Evolutionary conservation across 805 yeast species (phyloP), one percentile per base, ranked within the genome.

Genomic region (Lipomyces spencermartinsiae): DNA sequence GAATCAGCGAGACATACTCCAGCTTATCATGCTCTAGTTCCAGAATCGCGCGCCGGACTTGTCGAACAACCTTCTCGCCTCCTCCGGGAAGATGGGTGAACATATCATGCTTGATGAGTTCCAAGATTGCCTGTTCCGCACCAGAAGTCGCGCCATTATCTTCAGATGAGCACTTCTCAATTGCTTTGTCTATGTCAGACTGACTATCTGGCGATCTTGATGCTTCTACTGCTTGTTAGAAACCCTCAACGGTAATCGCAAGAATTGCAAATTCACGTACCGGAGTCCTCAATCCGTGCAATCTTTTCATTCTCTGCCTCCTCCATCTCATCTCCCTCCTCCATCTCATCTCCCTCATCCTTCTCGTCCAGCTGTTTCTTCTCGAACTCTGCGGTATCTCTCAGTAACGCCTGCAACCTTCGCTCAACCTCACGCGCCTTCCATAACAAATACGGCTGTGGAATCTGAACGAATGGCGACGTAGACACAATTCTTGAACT

Each of bases 391-490:
- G 31, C 61, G 19, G 60, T 60, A 0, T 71, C 69, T 65, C 58
- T 74, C 33, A 65, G 69, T 62, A 83, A 79, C 0, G 74, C 75
- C 8, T 76, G 64, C 68, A 69, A 37, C 14, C 69, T 22, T 22
- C 65, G 55, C 51, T 89, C 91, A 0, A 89, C 76, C 14, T 80
- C 80, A 58, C 92, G 80, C 0, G 89, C 87, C 69, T 83, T 83
- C 43, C 78, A 76, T 57, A 91, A 79, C 10, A 89, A 81, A 62
- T 84, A 82, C 0, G 99, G 99, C 2, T 86, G 79, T 0, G 88
- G 86, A 74, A 91, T 90, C 22, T 84, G 82, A 0, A 93, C 93
- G 62, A 93, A 86, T 0, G 99, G 98, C 1, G 98, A 93, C 0
- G 92, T 85, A 2, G 97, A 91, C 34, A 94, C 79, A 3, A 87